A percentile compares a stretch with the other conserved stretches of the same genome.
Conservation (phyloP, 2,329 filamentous ascomycete species). For the Alternaria infectoria region DNA sequence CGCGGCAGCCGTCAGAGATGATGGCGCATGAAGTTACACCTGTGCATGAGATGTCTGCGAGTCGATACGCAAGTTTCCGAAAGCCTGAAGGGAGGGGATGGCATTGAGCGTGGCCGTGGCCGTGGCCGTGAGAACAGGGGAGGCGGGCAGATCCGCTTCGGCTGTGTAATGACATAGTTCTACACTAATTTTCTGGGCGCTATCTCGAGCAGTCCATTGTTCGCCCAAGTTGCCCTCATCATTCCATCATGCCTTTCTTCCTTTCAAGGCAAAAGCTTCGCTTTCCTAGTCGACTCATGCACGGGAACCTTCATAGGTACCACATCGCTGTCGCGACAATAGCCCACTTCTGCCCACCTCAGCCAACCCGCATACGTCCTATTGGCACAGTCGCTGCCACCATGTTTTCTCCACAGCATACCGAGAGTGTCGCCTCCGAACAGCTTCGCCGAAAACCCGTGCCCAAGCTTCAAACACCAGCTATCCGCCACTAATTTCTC, state of each 20-base stretch:
- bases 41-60: background rate
- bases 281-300: constrained; percentile 24
- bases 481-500: constrained; percentile 58
- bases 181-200: background rate
- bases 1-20: background rate
- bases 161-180: background rate
- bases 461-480: constrained; percentile 63
- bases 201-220: background rate
- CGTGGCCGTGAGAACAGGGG: background rate
- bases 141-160: background rate
- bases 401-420: constrained; percentile 60
- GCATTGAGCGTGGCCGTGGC: background rate
- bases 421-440: constrained; percentile 57
- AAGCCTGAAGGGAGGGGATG: background rate
- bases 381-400: constrained; percentile 56
- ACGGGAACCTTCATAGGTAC: constrained; percentile 18
- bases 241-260: background rate
- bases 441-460: constrained; percentile 60
- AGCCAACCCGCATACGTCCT: constrained; percentile 64
- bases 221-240: background rate
- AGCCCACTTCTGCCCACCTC: constrained; percentile 57
- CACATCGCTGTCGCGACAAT: constrained; percentile 48
- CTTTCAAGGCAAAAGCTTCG: constrained; percentile 4
- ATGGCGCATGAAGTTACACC: background rate
- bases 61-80: background rate